Conservation (phyloP, 345 rosid species). For the Corchorus capsularis region DNA sequence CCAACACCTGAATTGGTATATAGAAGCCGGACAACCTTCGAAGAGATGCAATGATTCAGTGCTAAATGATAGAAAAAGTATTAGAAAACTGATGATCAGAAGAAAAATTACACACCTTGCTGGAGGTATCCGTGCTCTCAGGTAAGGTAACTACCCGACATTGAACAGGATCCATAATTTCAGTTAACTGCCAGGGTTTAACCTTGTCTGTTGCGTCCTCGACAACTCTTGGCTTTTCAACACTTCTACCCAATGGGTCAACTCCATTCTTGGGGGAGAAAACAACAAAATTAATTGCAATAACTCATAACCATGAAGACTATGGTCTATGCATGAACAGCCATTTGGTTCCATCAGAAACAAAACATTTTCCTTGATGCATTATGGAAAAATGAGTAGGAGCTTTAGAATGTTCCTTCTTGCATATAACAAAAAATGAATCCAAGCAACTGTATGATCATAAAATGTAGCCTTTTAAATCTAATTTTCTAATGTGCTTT, state of each 20-base stretch:
- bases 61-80: not conserved
- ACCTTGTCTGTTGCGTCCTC: conserved; percentile 73
- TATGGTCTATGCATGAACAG: not conserved
- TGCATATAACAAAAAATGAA: not conserved
- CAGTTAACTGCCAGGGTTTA: conserved; percentile 80
- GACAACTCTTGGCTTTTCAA: conserved; percentile 71
- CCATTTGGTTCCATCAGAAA: not conserved
- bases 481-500: not conserved
- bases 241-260: conserved; percentile 71
- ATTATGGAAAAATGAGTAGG: too few species aligned
- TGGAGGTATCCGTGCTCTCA: conserved; percentile 68
- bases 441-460: too few species aligned
- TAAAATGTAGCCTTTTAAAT: not conserved
- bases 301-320: not conserved
- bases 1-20: conserved; percentile 87
- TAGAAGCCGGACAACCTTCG: conserved; percentile 80
- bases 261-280: conserved; percentile 70
- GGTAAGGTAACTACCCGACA: conserved; percentile 76
- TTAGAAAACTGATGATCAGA: not conserved
- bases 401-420: not conserved
- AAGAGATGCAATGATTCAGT: conserved; percentile 18
- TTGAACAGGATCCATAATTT: conserved; percentile 65
- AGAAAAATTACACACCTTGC: conserved; percentile 60
- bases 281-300: conserved; percentile 12
- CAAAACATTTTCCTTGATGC: not conserved